phyloP scores from a whole-genome alignment of 2,329 filamentous ascomycete species.

The Ilyonectria robusta region DNA sequence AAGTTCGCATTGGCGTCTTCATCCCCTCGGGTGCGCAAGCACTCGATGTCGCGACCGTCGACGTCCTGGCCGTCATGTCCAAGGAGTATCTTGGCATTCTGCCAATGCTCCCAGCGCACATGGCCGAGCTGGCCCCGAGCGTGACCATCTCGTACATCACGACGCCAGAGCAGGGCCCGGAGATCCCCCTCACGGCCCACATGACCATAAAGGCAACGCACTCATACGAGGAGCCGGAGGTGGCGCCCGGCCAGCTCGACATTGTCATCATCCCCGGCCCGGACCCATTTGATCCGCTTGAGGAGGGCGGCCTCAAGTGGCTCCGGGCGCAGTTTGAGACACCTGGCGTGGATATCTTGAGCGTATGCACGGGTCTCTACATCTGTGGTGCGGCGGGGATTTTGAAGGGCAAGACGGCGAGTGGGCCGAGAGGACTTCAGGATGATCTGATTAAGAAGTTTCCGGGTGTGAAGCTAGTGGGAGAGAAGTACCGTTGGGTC shows the following conservation, averaged over 20 bases:
- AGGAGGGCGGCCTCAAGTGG: slow-evolving; percentile 57
- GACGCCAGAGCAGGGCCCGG: slow-evolving; percentile 51
- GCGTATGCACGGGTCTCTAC: slow-evolving; percentile 66
- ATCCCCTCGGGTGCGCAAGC: slow-evolving; percentile 62
- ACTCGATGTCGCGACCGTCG: slow-evolving; percentile 65
- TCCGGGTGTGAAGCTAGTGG: slow-evolving; percentile 58
- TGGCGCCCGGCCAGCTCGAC: slow-evolving; percentile 66
- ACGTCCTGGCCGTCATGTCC: slow-evolving; percentile 63
- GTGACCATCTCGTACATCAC: slow-evolving; percentile 64
- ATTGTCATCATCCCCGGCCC: slow-evolving; percentile 66
- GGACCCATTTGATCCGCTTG: slow-evolving; percentile 55
- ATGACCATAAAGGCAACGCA: slow-evolving; percentile 58
- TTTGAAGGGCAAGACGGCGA: slow-evolving; percentile 60
- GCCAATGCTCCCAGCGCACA: slow-evolving; percentile 51
- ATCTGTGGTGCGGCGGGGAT: slow-evolving; percentile 65
- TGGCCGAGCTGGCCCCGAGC: slow-evolving; percentile 59
- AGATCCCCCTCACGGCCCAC: slow-evolving; percentile 59
- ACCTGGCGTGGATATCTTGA: slow-evolving; percentile 62
- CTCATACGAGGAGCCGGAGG: slow-evolving; percentile 59
- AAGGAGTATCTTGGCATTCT: slow-evolving; percentile 59
- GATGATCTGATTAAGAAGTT: slow-evolving; percentile 55
- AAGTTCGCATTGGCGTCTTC: slow-evolving; percentile 65
- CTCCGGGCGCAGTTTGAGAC: slow-evolving; percentile 57
- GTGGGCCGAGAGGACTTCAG: slow-evolving; percentile 63
- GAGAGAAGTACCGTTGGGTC: slow-evolving; percentile 64